Evolutionary conservation across 148 eudicot species (phyloP).

Genomic region (Vaccinium macrocarpon): DNA sequence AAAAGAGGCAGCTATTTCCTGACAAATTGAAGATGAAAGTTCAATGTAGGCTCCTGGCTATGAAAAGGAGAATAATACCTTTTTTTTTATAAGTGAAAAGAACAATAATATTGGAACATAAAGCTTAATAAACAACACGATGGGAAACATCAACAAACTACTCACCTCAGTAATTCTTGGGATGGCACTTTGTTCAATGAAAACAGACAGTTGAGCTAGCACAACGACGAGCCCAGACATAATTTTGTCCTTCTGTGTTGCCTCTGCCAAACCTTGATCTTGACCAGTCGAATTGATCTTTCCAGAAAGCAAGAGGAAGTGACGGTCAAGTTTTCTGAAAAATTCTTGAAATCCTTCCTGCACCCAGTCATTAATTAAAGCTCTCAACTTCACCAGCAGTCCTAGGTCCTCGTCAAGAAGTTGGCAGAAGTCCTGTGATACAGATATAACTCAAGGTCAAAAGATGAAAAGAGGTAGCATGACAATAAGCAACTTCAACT

Average conservation of each 20-base stretch:
- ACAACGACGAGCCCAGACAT: slow-evolving; percentile 86
- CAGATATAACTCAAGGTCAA: slow-evolving; percentile 16
- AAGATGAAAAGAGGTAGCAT: slow-evolving; percentile 19
- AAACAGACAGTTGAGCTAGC: slow-evolving; percentile 76
- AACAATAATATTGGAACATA: not conserved
- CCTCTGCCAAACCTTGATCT: slow-evolving; percentile 43
- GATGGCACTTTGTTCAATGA: slow-evolving; percentile 85
- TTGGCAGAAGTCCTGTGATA: slow-evolving; percentile 63
- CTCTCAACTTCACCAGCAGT: slow-evolving; percentile 62
- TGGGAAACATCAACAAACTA: slow-evolving; percentile 17
- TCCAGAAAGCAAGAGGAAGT: slow-evolving; percentile 71
- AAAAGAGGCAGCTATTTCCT: slow-evolving; percentile 90
- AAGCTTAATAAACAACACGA: not conserved
- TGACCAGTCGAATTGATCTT: slow-evolving; percentile 43
- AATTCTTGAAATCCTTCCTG: slow-evolving; percentile 94
- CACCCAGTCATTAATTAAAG: slow-evolving; percentile 70
- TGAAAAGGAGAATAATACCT: not conserved
- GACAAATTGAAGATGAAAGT: slow-evolving; percentile 23
- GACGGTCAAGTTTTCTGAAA: slow-evolving; percentile 67
- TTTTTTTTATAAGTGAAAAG: not conserved
- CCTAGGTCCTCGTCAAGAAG: slow-evolving; percentile 79
- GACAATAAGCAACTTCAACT: slow-evolving; percentile 10
- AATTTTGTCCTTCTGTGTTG: slow-evolving; percentile 58
- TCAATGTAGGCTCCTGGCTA: not conserved
- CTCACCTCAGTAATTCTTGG: slow-evolving; percentile 95